Conservation (phyloP, 108 stramenopile genomes). For the Skeletonema potamos region DNA sequence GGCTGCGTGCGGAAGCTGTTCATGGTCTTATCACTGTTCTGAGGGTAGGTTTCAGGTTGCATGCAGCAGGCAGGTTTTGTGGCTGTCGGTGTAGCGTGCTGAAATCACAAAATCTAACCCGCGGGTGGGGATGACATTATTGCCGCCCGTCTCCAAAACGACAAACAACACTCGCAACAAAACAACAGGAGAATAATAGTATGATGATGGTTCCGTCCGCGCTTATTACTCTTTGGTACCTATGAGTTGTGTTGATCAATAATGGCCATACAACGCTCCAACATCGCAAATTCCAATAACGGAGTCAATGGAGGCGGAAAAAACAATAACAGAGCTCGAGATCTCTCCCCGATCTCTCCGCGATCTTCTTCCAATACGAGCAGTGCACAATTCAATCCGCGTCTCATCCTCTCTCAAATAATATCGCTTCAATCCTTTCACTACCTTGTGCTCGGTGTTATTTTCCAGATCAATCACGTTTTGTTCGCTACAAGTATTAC, state of each 20-base stretch:
- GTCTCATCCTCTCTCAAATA: constrained; percentile 65
- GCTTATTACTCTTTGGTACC: too few species aligned
- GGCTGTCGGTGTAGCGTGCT: too few species aligned
- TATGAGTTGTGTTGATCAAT: too few species aligned
- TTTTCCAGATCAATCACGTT: constrained; percentile 72
- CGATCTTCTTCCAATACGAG: not conserved
- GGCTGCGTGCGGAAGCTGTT: not conserved
- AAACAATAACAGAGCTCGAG: not conserved
- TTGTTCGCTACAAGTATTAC: constrained; percentile 66
- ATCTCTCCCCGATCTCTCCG: not conserved
- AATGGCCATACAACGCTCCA: constrained; percentile 39
- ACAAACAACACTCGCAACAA: too few species aligned
- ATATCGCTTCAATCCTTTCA: constrained; percentile 79
- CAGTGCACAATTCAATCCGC: constrained; percentile 48
- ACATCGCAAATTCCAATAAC: constrained; percentile 3
- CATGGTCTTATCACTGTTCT: too few species aligned
- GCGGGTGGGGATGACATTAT: too few species aligned
- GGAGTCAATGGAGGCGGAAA: not conserved
- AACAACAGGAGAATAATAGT: too few species aligned
- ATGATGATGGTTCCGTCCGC: too few species aligned
- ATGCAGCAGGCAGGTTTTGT: too few species aligned
- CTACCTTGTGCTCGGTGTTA: constrained; percentile 65
- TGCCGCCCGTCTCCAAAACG: too few species aligned
- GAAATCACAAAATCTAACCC: too few species aligned
- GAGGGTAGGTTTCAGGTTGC: too few species aligned